Evolutionary conservation across 805 yeast species (phyloP), one percentile per base, ranked within the genome.

Genomic region (Kluyveromyces nonfermentans): DNA sequence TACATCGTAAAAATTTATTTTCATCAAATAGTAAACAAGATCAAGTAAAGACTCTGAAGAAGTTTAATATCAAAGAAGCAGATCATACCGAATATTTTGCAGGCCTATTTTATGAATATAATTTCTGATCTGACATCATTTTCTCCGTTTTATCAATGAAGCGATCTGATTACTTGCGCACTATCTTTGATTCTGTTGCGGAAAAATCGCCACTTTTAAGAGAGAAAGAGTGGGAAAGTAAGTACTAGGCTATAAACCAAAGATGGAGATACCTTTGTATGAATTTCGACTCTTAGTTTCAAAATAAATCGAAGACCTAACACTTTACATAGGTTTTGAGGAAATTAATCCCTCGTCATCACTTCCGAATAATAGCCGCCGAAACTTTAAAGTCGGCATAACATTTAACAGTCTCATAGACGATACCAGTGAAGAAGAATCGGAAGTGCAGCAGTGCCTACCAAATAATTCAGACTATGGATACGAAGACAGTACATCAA

Each of bases 331-430:
- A 25, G 30, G 30, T 10, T 10, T 4, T 25, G 14, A 25, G 9
- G 30, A 25, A 14, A 25, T 3, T 10, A n/a, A 20, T 17, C 12
- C 17, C 12, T 6, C 21, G 7, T 14, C 18, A 20, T 14, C 31
- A 4, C 3, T 20, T 14, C 7, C 5, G n/a, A 22, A 14, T 20
- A 22, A 14, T 41, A 48, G 51, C 51, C 53, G 50, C 51, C 44
- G 48, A 45, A 44, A 37, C 32, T 54, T 55, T 31, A 54, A 46
- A 12, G 49, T 53, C 1, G 49, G 50, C 8, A 20, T 56, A 16
- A 41, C 46, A 7, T 54, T 53, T 34, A 57, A 57, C 43, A 40
- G 50, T 14, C 41, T 57, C n/a, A n/a, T 57, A 19, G 62, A 57
- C 46, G 55, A 51, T 15, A 53, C 50, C 14, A 42, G 45, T 5